Percentiles rank a stretch among this genome's conserved stretches.
These are phyloP conservation scores for Fusarium hainanense DNA, from an alignment of 2,329 filamentous ascomycete genomes.

Conservation along the genomic window DNA sequence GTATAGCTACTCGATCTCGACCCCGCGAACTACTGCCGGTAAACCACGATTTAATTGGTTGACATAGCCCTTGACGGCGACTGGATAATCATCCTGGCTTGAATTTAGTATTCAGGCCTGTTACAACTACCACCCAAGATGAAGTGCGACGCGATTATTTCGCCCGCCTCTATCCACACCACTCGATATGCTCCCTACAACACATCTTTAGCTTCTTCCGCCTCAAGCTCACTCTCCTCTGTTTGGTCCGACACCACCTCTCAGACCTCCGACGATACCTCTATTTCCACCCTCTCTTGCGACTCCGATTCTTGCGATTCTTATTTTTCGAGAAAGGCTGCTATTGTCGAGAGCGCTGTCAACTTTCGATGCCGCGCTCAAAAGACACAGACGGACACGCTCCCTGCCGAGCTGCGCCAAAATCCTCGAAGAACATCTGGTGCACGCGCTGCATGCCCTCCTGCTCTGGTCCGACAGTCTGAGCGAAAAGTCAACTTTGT, in stretches of 20 bases:
- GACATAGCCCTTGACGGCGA: constrained; percentile 65
- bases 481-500: constrained; percentile 96
- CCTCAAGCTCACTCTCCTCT: constrained; percentile 80
- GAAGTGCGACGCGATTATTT: constrained; percentile 65
- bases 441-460: constrained; percentile 71
- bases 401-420: constrained; percentile 72
- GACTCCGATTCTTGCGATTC: constrained; percentile 63
- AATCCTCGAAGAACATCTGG: constrained; percentile 69
- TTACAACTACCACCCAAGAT: constrained; percentile 62
- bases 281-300: constrained; percentile 70
- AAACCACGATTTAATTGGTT: constrained; percentile 59
- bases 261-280: constrained; percentile 76
- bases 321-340: constrained; percentile 49
- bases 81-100: constrained; percentile 58
- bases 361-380: constrained; percentile 40
- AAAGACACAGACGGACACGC: constrained; percentile 54
- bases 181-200: constrained; percentile 70
- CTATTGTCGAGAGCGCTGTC: constrained; percentile 37
- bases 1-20: constrained; percentile 53
- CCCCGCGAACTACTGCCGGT: constrained; percentile 49
- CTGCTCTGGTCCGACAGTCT: constrained; percentile 83
- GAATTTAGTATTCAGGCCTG: constrained; percentile 46
- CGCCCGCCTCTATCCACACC: constrained; percentile 61
- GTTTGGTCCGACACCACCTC: constrained; percentile 80
- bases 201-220: constrained; percentile 77